Percentiles rank a stretch among this genome's conserved stretches.
These are phyloP conservation scores for Aspergillus campestris DNA, from an alignment of 495 filamentous ascomycete genomes.

Conservation along the genomic window DNA sequence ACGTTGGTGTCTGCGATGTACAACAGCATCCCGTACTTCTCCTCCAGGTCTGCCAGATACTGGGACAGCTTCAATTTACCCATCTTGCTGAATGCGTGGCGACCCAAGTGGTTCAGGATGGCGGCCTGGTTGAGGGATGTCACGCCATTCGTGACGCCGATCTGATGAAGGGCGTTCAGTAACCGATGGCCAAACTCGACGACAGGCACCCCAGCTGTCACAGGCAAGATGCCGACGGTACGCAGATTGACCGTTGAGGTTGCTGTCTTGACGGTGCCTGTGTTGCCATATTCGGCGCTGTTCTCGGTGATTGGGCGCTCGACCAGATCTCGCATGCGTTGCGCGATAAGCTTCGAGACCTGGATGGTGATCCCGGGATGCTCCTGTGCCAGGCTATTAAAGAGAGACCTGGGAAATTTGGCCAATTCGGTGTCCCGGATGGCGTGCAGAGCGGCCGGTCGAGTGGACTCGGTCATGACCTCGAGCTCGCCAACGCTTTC, in stretches of 20 bases:
- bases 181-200: conserved; percentile 91
- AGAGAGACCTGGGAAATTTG: conserved; percentile 89
- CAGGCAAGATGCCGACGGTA: conserved; percentile 85
- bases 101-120: conserved; percentile 86
- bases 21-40: conserved; percentile 90
- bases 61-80: conserved; percentile 94
- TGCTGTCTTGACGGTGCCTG: conserved; percentile 56
- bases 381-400: conserved; percentile 94
- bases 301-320: conserved; percentile 70
- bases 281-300: conserved; percentile 47
- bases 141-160: conserved; percentile 80
- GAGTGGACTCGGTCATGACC: conserved; percentile 87
- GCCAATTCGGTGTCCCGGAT: conserved; percentile 95
- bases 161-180: conserved; percentile 76
- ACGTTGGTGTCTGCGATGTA: conserved; percentile 98
- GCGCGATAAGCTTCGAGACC: conserved; percentile 96
- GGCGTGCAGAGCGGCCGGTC: conserved; percentile 84
- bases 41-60: conserved; percentile 92
- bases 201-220: conserved; percentile 86
- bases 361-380: conserved; percentile 98
- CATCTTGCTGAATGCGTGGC: conserved; percentile 95
- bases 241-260: conserved; percentile 86
- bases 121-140: conserved; percentile 89
- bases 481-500: conserved; percentile 97
- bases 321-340: conserved; percentile 81